Percentiles rank a stretch among this genome's conserved stretches.
Conservation (phyloP, 495 filamentous ascomycete species). For the Glonium stellatum region DNA sequence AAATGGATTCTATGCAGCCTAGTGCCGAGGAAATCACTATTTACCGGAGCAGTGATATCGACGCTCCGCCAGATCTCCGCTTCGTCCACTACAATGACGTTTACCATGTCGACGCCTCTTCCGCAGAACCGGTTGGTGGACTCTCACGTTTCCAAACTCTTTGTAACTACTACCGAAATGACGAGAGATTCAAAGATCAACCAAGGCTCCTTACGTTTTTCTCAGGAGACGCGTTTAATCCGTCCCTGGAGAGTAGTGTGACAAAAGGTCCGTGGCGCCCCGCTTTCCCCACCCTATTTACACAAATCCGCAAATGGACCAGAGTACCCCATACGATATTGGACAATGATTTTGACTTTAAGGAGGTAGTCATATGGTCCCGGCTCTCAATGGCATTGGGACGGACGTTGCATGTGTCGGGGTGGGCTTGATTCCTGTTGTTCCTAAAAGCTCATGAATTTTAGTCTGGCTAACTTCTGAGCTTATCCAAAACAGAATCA, state of each 20-base stretch:
- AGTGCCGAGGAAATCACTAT: not conserved
- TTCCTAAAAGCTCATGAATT: not conserved
- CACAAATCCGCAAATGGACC: too few species aligned
- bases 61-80: constrained; percentile 60
- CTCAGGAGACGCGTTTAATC: constrained; percentile 89
- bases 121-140: constrained; percentile 74
- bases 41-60: constrained; percentile 1
- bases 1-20: not conserved
- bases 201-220: constrained; percentile 71
- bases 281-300: not conserved
- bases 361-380: constrained; percentile 71
- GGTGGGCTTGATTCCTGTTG: constrained; percentile 41
- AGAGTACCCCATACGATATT: not conserved
- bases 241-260: constrained; percentile 73
- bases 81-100: constrained; percentile 89
- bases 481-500: constrained; percentile 54
- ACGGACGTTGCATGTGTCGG: constrained; percentile 75
- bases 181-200: constrained; percentile 51
- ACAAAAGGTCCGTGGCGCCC: constrained; percentile 58
- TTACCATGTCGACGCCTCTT: constrained; percentile 75
- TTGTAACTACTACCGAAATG: constrained; percentile 60
- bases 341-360: constrained; percentile 7
- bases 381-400: constrained; percentile 69
- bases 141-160: constrained; percentile 73
- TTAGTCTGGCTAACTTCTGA: not conserved